Evolutionary conservation across 768 basidiomycete species (phyloP), one percentile per base, ranked within the genome.

Genomic region (Lentinula detonsa): DNA sequence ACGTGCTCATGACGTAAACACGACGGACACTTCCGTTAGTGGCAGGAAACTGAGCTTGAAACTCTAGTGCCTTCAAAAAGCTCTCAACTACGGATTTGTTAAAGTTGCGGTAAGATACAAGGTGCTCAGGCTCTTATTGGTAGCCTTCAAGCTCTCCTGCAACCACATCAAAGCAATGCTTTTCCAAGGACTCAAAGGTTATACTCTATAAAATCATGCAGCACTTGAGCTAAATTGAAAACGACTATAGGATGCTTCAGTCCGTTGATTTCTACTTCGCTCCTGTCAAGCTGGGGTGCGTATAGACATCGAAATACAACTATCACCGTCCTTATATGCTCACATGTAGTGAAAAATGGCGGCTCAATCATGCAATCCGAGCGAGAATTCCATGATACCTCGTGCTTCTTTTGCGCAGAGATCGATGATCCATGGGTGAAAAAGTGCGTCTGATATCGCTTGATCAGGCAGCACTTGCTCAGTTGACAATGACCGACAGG

Each of bases 341-440:
- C 21, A 15, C 40, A 33, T 33, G 6, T 28, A 59, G 57, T 45
- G 3, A 4, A 35, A n/a, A 33, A 46, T 28, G 57, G 57, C 37
- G 57, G 57, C 15, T n/a, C 43, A 49, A 59, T 49, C 18, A 50
- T 49, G 57, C 31, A n/a, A 18, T 59, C 45, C 7, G 57, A 59
- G 35, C 28, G 11, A 28, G 57, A 59, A 49, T 59, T 59, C 15
- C 7, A 35, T 23, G n/a, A 21, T 16, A 50, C 57, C 5, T 59
- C 57, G 33, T 50, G 37, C 18, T 59, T 59, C 46, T 59, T 59
- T 40, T 59, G 57, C n/a, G 45, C 23, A 21, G 46, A 42, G 9
- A 37, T 37, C 46, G 57, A 50, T 37, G 57, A 59, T 59, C 45
- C 57, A 31, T 59, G 57, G 57, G 33, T 59, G 31, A 59, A 50